These are phyloP conservation scores for Tricholoma sp. DNA, from an alignment of 768 basidiomycete species.

Conservation along the genomic window DNA sequence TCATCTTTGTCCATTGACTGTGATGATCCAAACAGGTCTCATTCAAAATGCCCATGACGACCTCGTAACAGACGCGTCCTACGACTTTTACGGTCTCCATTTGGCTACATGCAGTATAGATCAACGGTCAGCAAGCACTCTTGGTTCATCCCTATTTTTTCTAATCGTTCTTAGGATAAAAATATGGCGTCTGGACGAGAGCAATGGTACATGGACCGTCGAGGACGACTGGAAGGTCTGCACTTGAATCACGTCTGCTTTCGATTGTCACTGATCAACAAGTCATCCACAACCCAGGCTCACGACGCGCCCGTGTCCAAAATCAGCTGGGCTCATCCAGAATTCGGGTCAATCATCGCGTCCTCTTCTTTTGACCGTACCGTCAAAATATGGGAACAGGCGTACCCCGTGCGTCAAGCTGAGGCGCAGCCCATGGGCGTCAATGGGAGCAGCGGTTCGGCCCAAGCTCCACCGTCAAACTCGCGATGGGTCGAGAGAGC, in stretches of 20 bases:
- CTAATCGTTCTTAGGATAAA: slow-evolving; percentile 55
- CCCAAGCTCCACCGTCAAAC: slow-evolving; percentile 13
- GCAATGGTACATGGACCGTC: slow-evolving; percentile 65
- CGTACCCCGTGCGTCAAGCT: slow-evolving; percentile 23
- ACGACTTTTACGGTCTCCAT: slow-evolving; percentile 85
- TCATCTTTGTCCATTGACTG: not conserved
- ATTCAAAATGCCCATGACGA: slow-evolving; percentile 76
- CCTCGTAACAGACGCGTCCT: slow-evolving; percentile 79
- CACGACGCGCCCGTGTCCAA: slow-evolving; percentile 88
- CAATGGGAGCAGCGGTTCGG: slow-evolving; percentile 19
- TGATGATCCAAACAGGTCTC: slow-evolving; percentile 76
- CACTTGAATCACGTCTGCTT: not conserved
- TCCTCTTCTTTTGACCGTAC: slow-evolving; percentile 88
- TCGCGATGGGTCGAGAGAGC: slow-evolving; percentile 72
- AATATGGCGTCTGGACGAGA: slow-evolving; percentile 76
- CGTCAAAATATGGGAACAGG: slow-evolving; percentile 89
- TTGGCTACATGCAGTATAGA: slow-evolving; percentile 81
- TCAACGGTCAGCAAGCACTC: slow-evolving; percentile 50
- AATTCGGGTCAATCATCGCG: slow-evolving; percentile 84
- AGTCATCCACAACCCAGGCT: slow-evolving; percentile 47
- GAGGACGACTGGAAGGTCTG: slow-evolving; percentile 90
- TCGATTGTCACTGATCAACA: not conserved
- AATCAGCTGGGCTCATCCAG: slow-evolving; percentile 88
- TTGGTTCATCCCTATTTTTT: slow-evolving; percentile 3
- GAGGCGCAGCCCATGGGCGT: slow-evolving; percentile 23